phyloP scores from a whole-genome alignment of 495 filamentous ascomycete species.

The Collariella sp. region DNA sequence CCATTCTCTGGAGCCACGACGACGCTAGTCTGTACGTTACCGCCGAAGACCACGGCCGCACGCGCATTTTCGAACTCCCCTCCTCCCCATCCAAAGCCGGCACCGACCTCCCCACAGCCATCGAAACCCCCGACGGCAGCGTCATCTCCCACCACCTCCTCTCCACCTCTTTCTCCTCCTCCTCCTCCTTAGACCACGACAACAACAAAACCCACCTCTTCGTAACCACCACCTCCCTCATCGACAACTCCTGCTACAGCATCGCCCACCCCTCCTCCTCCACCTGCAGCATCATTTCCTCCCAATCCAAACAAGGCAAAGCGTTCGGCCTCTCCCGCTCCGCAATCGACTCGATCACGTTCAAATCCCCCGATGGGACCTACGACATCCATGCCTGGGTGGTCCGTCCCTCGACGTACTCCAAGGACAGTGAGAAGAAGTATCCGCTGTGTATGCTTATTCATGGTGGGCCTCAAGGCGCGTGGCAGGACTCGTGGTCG shows the following conservation, averaged over 20 bases:
- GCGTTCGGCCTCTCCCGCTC: conserved; percentile 56
- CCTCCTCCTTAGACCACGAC: conserved; percentile 15
- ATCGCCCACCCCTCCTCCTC: conserved; percentile 47
- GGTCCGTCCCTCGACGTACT: conserved; percentile 65
- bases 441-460: conserved; percentile 80
- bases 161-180: conserved; percentile 36
- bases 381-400: conserved; percentile 70
- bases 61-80: conserved; percentile 55
- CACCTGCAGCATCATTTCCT: conserved; percentile 47
- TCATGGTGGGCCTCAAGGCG: conserved; percentile 82
- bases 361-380: conserved; percentile 36
- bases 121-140: conserved; percentile 51
- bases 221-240: conserved; percentile 54
- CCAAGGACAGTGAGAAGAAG: conserved; percentile 42
- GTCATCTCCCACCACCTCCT: conserved; percentile 52
- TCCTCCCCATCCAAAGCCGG: conserved; percentile 40
- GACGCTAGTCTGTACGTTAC: conserved; percentile 55
- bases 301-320: conserved; percentile 57
- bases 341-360: conserved; percentile 67
- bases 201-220: conserved; percentile 40
- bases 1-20: conserved; percentile 57
- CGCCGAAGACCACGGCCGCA: conserved; percentile 58
- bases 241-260: conserved; percentile 61
- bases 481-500: conserved; percentile 76
- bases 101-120: conserved; percentile 44